Evolutionary conservation across 192 early-diverging fungal genomes (phyloP).

Genomic region (Coemansia sp.): DNA sequence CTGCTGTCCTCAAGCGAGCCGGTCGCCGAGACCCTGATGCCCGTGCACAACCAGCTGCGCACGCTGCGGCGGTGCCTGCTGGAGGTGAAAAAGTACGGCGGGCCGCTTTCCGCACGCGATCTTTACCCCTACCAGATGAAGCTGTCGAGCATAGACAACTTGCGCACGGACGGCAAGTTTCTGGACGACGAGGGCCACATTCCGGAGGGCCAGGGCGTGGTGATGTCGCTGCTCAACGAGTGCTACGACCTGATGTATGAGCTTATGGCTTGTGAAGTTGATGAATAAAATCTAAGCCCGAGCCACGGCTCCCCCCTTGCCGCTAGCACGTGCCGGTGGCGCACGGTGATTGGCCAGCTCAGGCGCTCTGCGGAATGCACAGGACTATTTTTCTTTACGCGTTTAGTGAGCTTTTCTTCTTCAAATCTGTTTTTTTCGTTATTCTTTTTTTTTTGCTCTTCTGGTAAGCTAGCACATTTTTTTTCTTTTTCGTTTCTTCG

Average conservation of each 20-base stretch:
- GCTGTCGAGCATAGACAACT: slow-evolving; percentile 73
- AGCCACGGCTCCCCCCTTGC: no score
- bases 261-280: slow-evolving; percentile 60
- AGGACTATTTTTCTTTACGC: not conserved
- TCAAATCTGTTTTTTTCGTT: slow-evolving; percentile 9
- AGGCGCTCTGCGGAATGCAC: not conserved
- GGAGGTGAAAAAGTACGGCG: slow-evolving; percentile 80
- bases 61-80: slow-evolving; percentile 75
- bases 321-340: slow-evolving; percentile 3
- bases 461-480: slow-evolving; percentile 33
- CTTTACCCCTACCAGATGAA: slow-evolving; percentile 90
- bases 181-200: slow-evolving; percentile 75
- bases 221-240: slow-evolving; percentile 79
- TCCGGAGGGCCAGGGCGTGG: slow-evolving; percentile 83
- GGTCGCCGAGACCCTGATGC: slow-evolving; percentile 77
- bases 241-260: slow-evolving; percentile 85
- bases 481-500: slow-evolving; percentile 2
- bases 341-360: slow-evolving; percentile 4
- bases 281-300: slow-evolving; percentile 30
- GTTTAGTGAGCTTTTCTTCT: not conserved
- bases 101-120: slow-evolving; percentile 67
- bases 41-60: slow-evolving; percentile 80
- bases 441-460: slow-evolving; percentile 11
- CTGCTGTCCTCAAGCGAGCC: slow-evolving; percentile 76
- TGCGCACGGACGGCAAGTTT: slow-evolving; percentile 84